Base-by-base conservation (phyloP, 495 filamentous ascomycete species). In the Cercophora samala region DNA sequence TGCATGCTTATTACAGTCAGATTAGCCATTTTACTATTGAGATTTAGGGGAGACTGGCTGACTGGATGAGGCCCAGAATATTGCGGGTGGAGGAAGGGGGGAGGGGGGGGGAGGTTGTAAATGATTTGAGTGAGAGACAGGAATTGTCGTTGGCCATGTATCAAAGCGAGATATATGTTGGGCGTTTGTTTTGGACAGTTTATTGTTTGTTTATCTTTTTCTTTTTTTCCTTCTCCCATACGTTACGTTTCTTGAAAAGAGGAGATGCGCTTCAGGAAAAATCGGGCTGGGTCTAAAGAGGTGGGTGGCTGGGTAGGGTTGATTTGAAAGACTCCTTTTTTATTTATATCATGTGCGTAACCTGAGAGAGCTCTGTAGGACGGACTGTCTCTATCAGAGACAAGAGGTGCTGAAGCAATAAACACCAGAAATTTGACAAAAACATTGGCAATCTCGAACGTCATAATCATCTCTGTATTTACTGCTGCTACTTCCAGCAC, bases 11-110 rank as follows among this genome's bases (percentile, higher is more conserved):
- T 70, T 89, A 89, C 66, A 87, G 85, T 59, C 87, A 89, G 71
- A 89, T 89, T 71, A 87, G 84, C 68, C 85, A 89, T 72, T 89
- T 89, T 65, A 84, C 78, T 17, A 88, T 89, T 66, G 87, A 88
- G 72, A 85, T 89, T 51, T 89, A 76, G 74, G 53, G 17, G n/a
- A n/a, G n/a, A n/a, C n/a, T n/a, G n/a, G n/a, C n/a, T n/a, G n/a
- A n/a, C n/a, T n/a, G n/a, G n/a, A n/a, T n/a, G n/a, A n/a, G n/a
- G n/a, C n/a, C n/a, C n/a, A n/a, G n/a, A n/a, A n/a, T n/a, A n/a
- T n/a, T n/a, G n/a, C n/a, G n/a, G 29, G 4, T 32, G 3, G 29
- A n/a, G 19, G 29, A 22, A 54, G 52, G 52, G 19, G 17, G 52
- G 17, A 13, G 52, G 52, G 52, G 52, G 52, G 19, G 52, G 17